These are phyloP conservation scores for Panaeolus papilionaceus DNA, from an alignment of 768 basidiomycete genomes.

Conservation along the genomic window DNA sequence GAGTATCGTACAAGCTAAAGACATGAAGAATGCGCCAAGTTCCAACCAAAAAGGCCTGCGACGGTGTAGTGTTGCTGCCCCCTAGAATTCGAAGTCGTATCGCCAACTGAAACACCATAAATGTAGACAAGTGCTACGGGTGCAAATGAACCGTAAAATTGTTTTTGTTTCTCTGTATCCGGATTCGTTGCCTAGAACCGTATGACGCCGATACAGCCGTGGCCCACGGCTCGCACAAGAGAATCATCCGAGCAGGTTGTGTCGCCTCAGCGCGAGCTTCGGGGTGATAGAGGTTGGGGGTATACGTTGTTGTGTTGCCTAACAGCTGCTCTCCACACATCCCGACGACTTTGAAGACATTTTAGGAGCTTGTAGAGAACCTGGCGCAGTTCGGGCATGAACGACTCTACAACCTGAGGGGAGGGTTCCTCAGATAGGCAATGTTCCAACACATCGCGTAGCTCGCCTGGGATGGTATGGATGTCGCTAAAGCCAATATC, in stretches of 20 bases:
- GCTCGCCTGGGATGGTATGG: conserved; percentile 62
- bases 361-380: conserved; percentile 85
- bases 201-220: not conserved
- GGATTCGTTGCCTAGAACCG: not conserved
- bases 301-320: conserved; percentile 11
- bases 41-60: not conserved
- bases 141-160: not conserved
- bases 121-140: not conserved
- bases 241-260: not conserved
- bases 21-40: not conserved
- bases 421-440: conserved; percentile 81
- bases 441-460: conserved; percentile 69
- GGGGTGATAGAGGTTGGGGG: conserved; percentile 7
- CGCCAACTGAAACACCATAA: not conserved
- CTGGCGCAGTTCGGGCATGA: conserved; percentile 80
- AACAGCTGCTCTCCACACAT: conserved; percentile 41
- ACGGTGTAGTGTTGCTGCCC: no score
- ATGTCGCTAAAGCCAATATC: conserved; percentile 57
- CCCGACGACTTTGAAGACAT: conserved; percentile 83
- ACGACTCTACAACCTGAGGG: conserved; percentile 71
- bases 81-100: not conserved
- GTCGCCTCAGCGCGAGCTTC: not conserved
- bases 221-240: not conserved
- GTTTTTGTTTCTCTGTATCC: not conserved
- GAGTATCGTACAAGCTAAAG: not conserved